These are phyloP conservation scores for Penicillium digitatum DNA, from an alignment of 2,329 filamentous ascomycete species.

Conservation along the genomic window DNA sequence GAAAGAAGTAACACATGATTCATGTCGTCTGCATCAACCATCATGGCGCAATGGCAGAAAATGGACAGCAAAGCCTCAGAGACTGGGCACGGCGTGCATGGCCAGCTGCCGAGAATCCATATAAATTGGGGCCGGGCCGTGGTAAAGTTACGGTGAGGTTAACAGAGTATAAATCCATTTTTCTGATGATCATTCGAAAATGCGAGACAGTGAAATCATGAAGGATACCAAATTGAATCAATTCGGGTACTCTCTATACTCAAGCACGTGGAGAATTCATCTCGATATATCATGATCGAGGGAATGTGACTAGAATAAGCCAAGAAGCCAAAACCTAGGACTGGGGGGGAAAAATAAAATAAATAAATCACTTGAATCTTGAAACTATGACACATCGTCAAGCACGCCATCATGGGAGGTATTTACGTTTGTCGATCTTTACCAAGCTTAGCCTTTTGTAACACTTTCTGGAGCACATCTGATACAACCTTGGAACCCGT, in stretches of 20 bases:
- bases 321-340: neutral
- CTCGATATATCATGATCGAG: neutral
- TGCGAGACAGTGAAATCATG: neutral
- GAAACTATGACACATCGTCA: slow-evolving; percentile 3
- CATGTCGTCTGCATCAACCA: neutral
- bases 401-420: slow-evolving; percentile 7
- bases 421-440: neutral
- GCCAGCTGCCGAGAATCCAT: neutral
- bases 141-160: neutral
- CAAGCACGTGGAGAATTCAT: neutral
- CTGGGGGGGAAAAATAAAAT: too few species aligned
- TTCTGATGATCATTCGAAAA: neutral
- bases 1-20: neutral
- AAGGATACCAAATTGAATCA: neutral
- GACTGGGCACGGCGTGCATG: neutral
- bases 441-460: neutral
- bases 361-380: too few species aligned
- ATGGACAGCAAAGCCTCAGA: neutral
- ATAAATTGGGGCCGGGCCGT: neutral
- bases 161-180: neutral
- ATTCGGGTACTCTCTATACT: too few species aligned
- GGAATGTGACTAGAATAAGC: neutral
- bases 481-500: neutral
- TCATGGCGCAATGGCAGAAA: neutral
- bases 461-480: neutral